Evolutionary conservation across 768 basidiomycete species (phyloP).

Genomic region (Auriscalpium microsporum): DNA sequence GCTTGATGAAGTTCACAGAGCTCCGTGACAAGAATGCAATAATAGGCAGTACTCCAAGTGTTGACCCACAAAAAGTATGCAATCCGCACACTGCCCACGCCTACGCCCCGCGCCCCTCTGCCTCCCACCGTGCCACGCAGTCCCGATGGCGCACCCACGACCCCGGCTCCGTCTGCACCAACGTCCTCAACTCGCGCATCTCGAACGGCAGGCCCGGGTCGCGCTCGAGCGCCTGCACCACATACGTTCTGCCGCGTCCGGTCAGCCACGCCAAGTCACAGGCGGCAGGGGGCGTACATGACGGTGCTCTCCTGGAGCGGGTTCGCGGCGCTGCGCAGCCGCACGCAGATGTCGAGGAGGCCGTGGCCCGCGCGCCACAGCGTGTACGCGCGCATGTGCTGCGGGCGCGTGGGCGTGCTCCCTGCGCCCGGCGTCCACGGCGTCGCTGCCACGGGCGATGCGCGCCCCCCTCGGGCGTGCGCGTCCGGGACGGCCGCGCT

Average conservation of each 20-base stretch:
- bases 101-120: conserved; percentile 5
- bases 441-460: conserved; percentile 2
- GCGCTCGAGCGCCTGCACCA: conserved; percentile 33
- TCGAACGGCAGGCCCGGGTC: conserved; percentile 31
- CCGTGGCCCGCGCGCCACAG: conserved; percentile 32
- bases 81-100: background rate
- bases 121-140: conserved; percentile 24
- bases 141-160: conserved; percentile 35
- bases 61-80: too few species aligned
- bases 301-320: conserved; percentile 40
- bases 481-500: background rate
- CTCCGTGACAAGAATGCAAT: too few species aligned
- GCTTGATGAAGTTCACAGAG: too few species aligned
- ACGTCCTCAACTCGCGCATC: conserved; percentile 24
- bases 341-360: conserved; percentile 32
- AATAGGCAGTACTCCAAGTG: too few species aligned
- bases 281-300: conserved; percentile 28
- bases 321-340: conserved; percentile 27
- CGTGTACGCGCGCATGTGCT: conserved; percentile 36
- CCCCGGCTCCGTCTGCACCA: conserved; percentile 31
- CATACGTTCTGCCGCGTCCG: conserved; percentile 30
- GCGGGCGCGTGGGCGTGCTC: conserved; percentile 20
- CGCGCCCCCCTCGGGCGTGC: background rate
- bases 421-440: background rate
- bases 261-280: background rate